Percentiles rank a stretch among this genome's conserved stretches.
Evolutionary conservation across 2,329 filamentous ascomycete genomes (phyloP).

Genomic region (Diaporthe sp.): DNA sequence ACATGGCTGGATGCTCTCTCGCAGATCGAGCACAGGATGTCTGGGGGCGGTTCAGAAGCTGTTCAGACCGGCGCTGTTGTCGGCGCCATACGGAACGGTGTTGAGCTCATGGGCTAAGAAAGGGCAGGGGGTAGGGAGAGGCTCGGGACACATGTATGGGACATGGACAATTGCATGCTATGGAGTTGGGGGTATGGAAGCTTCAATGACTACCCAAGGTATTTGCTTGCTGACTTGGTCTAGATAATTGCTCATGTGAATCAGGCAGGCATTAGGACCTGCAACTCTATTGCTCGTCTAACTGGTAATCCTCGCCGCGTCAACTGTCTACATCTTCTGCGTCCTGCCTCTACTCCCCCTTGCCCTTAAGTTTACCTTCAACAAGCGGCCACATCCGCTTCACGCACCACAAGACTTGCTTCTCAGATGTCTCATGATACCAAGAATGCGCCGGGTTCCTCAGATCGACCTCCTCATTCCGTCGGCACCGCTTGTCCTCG

Average conservation of each 20-base stretch:
- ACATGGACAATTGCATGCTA: constrained; percentile 27
- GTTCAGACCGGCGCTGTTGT: constrained; percentile 95
- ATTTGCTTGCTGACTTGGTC: constrained; percentile 15
- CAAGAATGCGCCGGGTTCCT: constrained; percentile 30
- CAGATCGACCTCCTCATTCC: constrained; percentile 31
- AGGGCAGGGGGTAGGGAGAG: neutral
- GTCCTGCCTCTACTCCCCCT: neutral
- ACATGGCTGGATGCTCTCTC: constrained; percentile 92
- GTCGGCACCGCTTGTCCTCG: constrained; percentile 25
- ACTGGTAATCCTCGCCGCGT: neutral
- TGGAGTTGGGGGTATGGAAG: constrained; percentile 32
- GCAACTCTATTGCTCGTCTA: neutral
- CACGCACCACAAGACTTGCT: constrained; percentile 26
- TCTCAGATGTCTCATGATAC: constrained; percentile 36
- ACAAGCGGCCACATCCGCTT: constrained; percentile 28
- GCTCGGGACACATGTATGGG: neutral
- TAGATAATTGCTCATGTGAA: constrained; percentile 22
- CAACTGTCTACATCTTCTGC: neutral
- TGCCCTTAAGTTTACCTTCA: neutral
- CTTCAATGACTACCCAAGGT: constrained; percentile 25
- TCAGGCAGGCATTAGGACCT: neutral
- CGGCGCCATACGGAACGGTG: constrained; percentile 88
- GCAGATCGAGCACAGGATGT: constrained; percentile 91
- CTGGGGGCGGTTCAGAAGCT: constrained; percentile 86
- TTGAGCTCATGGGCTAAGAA: constrained; percentile 72